Evolutionary conservation across 2,329 filamentous ascomycete genomes (phyloP).

Genomic region (Neonectria coccinea): DNA sequence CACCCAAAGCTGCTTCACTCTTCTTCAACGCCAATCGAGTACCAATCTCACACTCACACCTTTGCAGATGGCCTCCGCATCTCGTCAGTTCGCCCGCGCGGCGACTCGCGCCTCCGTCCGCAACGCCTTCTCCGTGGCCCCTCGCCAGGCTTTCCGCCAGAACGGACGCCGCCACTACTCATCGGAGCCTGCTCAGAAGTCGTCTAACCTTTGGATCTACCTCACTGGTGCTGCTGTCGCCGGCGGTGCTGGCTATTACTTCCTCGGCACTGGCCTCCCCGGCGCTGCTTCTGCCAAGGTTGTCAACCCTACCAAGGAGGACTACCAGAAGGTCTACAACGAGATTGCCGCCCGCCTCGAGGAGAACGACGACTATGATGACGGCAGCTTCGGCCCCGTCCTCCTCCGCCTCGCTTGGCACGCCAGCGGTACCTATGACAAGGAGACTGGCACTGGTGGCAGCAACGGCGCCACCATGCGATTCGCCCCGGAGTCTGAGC

Average conservation of each 20-base stretch:
- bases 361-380: slow-evolving; percentile 95
- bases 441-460: slow-evolving; percentile 87
- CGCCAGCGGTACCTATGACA: slow-evolving; percentile 91
- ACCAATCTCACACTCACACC: slow-evolving; percentile 25
- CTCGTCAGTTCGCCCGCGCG: slow-evolving; percentile 67
- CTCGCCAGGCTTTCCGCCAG: slow-evolving; percentile 78
- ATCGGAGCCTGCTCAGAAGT: slow-evolving; percentile 70
- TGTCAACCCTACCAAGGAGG: slow-evolving; percentile 81
- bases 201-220: slow-evolving; percentile 64
- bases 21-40: not conserved
- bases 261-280: slow-evolving; percentile 68
- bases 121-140: slow-evolving; percentile 68
- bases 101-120: slow-evolving; percentile 69
- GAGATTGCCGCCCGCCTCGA: slow-evolving; percentile 82
- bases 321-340: slow-evolving; percentile 97
- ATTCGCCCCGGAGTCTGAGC: slow-evolving; percentile 87
- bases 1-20: not conserved
- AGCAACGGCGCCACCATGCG: slow-evolving; percentile 98
- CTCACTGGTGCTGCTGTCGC: slow-evolving; percentile 69
- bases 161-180: slow-evolving; percentile 84
- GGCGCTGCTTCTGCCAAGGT: slow-evolving; percentile 64
- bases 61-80: slow-evolving; percentile 55
- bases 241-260: slow-evolving; percentile 74
- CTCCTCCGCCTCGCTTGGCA: slow-evolving; percentile 94
- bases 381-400: slow-evolving; percentile 95